Evolutionary conservation across 805 yeast species (phyloP), one percentile per base, ranked within the genome.

Genomic region (Cyberlindnera bimundalis): DNA sequence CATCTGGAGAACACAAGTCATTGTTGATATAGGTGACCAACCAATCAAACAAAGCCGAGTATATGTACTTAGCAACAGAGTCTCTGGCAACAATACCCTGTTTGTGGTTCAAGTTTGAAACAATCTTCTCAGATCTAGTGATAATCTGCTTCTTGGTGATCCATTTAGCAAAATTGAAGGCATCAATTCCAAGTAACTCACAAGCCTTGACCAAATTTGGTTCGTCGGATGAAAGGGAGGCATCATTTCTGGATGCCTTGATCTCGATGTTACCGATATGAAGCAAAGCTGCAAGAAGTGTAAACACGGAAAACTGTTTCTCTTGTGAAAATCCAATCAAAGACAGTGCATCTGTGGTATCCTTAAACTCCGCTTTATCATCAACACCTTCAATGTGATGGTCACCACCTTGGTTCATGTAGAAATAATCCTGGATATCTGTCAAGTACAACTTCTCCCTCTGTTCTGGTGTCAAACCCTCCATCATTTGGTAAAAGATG

Each of bases 1-100:
- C 76, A 33, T 78, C 83, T 16, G 82, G 80, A 2, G 91, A 81
- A 58, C 93, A 85, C 56, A 91, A 74, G 57, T 88, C 95, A 17
- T 74, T 62, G 62, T 91, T 91, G 49, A 89, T 85, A 51, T 80
- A 81, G 36, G 76, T 80, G 18, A 90, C 98, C 45, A 91, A 76
- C 99, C 99, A 91, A 59, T 91, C 98, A 53, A 91, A 91, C 46
- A 93, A 66, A 3, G 96, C 85, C 3, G 97, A 80, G 66, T 93
- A 91, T 37, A 93, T 83, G 62, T 83, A 91, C 62, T 91, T 91
- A 36, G 98, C 88, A 39, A 91, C 95, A n/a, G 99, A 93, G 65
- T 91, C 98, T 58, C 96, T 79, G 12, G 96, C 91, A 23, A 90
- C 96, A 19, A 78, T 54, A 8, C 98, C 95, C 60, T 90, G 96